These are phyloP conservation scores for Diplodia corticola DNA, from an alignment of 2,329 filamentous ascomycete species.

Conservation along the genomic window DNA sequence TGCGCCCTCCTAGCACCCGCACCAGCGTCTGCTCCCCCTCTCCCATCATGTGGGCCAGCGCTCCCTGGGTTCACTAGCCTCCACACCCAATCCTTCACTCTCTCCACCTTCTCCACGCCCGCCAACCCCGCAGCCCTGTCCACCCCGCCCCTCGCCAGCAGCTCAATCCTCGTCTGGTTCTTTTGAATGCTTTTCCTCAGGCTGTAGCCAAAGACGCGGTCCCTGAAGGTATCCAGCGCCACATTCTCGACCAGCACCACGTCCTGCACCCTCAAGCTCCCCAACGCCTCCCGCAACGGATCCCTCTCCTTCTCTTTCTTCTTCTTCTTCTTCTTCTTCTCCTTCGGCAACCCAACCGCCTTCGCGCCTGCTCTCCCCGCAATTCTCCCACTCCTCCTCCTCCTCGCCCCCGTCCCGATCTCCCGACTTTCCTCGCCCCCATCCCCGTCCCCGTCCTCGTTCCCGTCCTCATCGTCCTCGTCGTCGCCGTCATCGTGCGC, in stretches of 20 bases:
- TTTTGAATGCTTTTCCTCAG: conserved; percentile 70
- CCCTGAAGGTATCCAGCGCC: conserved; percentile 71
- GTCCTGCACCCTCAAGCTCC: conserved; percentile 65
- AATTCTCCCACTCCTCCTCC: conserved; percentile 1
- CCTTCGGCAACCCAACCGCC: too few species aligned
- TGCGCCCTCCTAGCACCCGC: conserved; percentile 27
- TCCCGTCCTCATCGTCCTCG: too few species aligned
- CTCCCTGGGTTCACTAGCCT: conserved; percentile 58
- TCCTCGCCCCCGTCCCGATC: too few species aligned
- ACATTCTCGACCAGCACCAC: conserved; percentile 79
- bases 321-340: not conserved
- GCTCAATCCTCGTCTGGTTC: conserved; percentile 62
- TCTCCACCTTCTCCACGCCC: conserved; percentile 57
- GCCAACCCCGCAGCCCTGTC: conserved; percentile 52
- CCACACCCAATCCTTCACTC: conserved; percentile 73
- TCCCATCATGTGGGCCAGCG: conserved; percentile 30
- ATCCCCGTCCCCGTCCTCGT: too few species aligned
- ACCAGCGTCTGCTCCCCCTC: conserved; percentile 7
- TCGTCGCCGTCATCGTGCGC: too few species aligned
- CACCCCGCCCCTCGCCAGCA: conserved; percentile 61
- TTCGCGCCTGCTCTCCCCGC: too few species aligned
- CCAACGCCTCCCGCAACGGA: not conserved
- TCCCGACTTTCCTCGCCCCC: too few species aligned
- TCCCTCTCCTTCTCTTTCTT: not conserved
- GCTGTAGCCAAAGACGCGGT: conserved; percentile 81